Evolutionary conservation across 2,329 filamentous ascomycete species (phyloP).

Genomic region (Ophiostoma fasciatum): DNA sequence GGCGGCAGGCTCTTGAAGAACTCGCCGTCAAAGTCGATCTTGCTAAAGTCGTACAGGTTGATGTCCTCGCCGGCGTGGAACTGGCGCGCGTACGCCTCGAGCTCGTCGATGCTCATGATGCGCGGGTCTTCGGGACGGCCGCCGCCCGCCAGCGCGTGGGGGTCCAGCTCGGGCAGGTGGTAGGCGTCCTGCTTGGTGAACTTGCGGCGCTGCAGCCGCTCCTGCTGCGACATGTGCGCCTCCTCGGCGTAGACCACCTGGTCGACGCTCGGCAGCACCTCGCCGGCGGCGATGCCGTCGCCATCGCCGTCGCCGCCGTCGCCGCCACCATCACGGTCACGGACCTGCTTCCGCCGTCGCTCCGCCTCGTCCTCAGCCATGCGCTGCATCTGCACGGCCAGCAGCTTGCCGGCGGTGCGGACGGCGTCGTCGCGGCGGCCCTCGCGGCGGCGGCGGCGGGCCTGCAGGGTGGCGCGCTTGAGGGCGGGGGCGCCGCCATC

Average conservation of each 20-base stretch:
- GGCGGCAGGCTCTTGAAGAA: constrained; percentile 89
- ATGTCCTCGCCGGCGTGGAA: constrained; percentile 90
- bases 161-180: constrained; percentile 74
- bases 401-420: constrained; percentile 75
- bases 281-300: constrained; percentile 41
- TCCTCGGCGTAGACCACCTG: constrained; percentile 86
- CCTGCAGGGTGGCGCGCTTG: constrained; percentile 80
- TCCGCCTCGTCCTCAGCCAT: constrained; percentile 72
- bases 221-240: constrained; percentile 61
- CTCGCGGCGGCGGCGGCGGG: constrained; percentile 65
- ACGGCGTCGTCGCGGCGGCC: constrained; percentile 86
- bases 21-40: constrained; percentile 92
- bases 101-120: constrained; percentile 89
- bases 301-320: constrained; percentile 26
- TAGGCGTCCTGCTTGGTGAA: constrained; percentile 93
- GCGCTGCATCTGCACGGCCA: constrained; percentile 89
- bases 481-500: constrained; percentile 85
- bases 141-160: constrained; percentile 66
- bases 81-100: constrained; percentile 86
- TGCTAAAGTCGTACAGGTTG: constrained; percentile 86
- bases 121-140: constrained; percentile 81
- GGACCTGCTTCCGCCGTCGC: constrained; percentile 38
- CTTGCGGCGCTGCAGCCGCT: constrained; percentile 56
- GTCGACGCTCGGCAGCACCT: constrained; percentile 49
- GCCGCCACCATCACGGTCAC: no score